Evolutionary conservation across 768 basidiomycete species (phyloP).

Genomic region (Asterophora parasitica): DNA sequence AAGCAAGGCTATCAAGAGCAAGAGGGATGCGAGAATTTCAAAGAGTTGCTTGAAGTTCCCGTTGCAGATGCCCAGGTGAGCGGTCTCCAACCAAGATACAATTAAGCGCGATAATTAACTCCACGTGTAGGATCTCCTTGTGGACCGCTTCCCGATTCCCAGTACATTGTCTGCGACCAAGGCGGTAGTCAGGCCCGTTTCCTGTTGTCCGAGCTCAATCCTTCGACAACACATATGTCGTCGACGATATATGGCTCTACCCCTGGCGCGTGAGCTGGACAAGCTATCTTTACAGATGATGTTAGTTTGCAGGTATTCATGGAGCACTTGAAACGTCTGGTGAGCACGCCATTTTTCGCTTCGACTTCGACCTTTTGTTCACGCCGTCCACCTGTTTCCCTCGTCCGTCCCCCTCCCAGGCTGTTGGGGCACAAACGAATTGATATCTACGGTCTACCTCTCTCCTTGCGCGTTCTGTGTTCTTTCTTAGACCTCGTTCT

Average conservation of each 20-base stretch:
- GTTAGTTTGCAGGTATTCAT: constrained; percentile 97
- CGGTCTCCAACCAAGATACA: background rate
- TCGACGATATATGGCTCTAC: too few relatives aligned
- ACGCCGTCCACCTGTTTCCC: constrained; percentile 20
- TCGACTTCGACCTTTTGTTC: constrained; percentile 14
- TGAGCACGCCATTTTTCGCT: too few relatives aligned
- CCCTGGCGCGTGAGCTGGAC: constrained; percentile 65
- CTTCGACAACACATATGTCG: too few relatives aligned
- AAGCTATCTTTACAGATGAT: constrained; percentile 98
- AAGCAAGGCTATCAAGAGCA: too few relatives aligned
- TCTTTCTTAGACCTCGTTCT: too few relatives aligned
- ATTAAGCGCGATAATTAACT: background rate
- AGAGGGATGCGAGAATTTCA: too few relatives aligned
- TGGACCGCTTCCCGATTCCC: constrained; percentile 95
- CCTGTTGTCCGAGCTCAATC: too few relatives aligned
- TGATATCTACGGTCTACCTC: too few relatives aligned
- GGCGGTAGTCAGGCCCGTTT: too few relatives aligned
- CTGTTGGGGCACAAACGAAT: constrained; percentile 67
- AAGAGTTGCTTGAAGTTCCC: constrained; percentile 85
- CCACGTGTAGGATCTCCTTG: constrained; percentile 71
- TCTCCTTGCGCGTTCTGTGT: too few relatives aligned
- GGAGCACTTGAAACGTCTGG: constrained; percentile 94
- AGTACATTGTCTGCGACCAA: constrained; percentile 99
- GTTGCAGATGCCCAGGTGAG: constrained; percentile 82
- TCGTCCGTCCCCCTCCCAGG: too few relatives aligned